A percentile compares a stretch with the other conserved stretches of the same genome.
phyloP scores from a whole-genome alignment of 1,284 basidiomycete genomes.

The Coriolopsis trogii region DNA sequence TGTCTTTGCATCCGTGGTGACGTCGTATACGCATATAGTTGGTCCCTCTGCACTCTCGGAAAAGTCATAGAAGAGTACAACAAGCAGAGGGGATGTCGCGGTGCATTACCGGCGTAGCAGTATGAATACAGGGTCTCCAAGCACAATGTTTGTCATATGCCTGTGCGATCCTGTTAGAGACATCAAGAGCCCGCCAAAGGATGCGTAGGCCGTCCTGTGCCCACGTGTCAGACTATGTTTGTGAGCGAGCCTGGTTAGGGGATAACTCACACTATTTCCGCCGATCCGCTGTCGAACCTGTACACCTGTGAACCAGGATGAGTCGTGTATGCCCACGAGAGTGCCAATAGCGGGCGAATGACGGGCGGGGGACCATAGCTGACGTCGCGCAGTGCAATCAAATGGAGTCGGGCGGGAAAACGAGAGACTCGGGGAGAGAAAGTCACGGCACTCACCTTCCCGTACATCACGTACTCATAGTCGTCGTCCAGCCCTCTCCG shows the following conservation, averaged over 20 bases:
- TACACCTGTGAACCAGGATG: constrained; percentile 69
- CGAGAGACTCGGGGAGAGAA: not conserved
- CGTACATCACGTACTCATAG: constrained; percentile 99
- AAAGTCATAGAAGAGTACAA: constrained; percentile 9
- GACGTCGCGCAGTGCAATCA: no score
- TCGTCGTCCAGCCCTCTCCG: constrained; percentile 90
- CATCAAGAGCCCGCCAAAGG: constrained; percentile 96
- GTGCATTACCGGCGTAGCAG: constrained; percentile 75
- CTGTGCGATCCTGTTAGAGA: constrained; percentile 92
- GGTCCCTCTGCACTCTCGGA: no score
- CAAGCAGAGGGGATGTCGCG: not conserved
- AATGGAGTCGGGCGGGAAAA: not conserved
- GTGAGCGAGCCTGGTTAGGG: not conserved
- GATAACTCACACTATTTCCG: constrained; percentile 77
- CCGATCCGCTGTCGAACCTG: constrained; percentile 90
- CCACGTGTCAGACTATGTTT: constrained; percentile 7
- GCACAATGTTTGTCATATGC: constrained; percentile 90
- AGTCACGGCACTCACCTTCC: constrained; percentile 70
- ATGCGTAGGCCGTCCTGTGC: constrained; percentile 88
- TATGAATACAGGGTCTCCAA: constrained; percentile 92
- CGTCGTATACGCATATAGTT: no score
- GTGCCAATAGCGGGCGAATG: no score
- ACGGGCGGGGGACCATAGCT: no score
- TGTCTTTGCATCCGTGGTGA: no score
- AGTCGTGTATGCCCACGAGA: no score